Evolutionary conservation across 768 basidiomycete genomes (phyloP), one percentile per base, ranked within the genome.

Genomic region (Tylopilus subfusipes): DNA sequence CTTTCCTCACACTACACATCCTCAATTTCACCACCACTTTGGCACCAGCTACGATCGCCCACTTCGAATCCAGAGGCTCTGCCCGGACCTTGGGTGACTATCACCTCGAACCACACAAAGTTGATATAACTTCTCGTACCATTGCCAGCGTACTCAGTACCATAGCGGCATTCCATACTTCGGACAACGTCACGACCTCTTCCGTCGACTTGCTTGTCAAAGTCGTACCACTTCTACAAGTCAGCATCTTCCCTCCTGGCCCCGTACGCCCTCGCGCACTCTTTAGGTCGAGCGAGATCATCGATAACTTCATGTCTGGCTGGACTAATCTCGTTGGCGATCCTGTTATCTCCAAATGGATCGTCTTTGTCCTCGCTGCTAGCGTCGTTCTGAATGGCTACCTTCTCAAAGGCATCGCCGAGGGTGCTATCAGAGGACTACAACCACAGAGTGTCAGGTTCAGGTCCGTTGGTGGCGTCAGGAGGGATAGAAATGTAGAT

Each of bases 251-350:
- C 14, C 75, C 75, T 10, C 66, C 71, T 38, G 54, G 40, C 40
- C 63, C 62, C 8, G 56, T 64, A 55, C 69, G 67, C 53, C 71
- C 70, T n/a, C 67, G 61, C 44, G 54, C 66, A 39, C 64, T 60
- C 60, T 58, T 66, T 66, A 67, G 62, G 55, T 74, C 79, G 4
- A 76, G 73, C 24, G 83, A 85, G 54, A 73, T 82, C 21, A 74
- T 96, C 50, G 93, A 95, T 55, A 78, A 82, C 56, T 95, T 95
- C 77, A 90, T 97, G 89, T 82, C 83, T 40, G 80, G 82, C 4
- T 98, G 95, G 95, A 91, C 92, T 10, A 75, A 77, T 14, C 84
- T 98, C 59, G 93, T 98, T 48, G 93, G 93, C 34, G 96, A 99
- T 66, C 96, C 96, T 1, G 82, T 98, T 48, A 73, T 98, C 57